A percentile compares a stretch with the other conserved stretches of the same genome.
These are phyloP conservation scores for Cyberlindnera xishuangbannaensis DNA, from an alignment of 805 yeast genomes.

Conservation along the genomic window DNA sequence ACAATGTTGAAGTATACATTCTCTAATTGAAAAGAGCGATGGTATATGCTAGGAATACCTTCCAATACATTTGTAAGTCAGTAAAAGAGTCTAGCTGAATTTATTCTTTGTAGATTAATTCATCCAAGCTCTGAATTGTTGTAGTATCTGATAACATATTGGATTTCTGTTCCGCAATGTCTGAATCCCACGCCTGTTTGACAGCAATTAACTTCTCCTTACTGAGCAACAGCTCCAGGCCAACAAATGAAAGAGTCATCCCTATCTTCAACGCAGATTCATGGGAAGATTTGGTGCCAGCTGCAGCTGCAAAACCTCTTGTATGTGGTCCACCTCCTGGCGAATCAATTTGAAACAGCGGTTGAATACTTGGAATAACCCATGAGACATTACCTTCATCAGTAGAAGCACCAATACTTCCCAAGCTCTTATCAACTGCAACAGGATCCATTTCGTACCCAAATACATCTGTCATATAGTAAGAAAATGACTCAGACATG, in stretches of 20 bases:
- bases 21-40: too few relatives aligned
- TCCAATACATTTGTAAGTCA: too few relatives aligned
- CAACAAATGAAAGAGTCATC: constrained; percentile 3
- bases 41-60: too few relatives aligned
- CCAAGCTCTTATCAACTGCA: constrained; percentile 1
- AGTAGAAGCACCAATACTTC: constrained; percentile 6
- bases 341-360: constrained; percentile 3
- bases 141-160: not conserved
- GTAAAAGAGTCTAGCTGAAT: too few relatives aligned
- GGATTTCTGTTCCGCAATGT: constrained; percentile 1
- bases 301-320: constrained; percentile 5
- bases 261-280: constrained; percentile 8
- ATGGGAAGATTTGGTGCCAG: constrained; percentile 3
- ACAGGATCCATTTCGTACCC: constrained; percentile 2
- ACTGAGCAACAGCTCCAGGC: constrained; percentile 4
- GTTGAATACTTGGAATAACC: constrained; percentile 8
- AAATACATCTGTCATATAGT: constrained; percentile 2
- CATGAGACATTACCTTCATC: constrained; percentile 11
- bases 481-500: not conserved
- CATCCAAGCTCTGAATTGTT: not conserved
- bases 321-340: constrained; percentile 7
- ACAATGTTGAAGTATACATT: too few relatives aligned
- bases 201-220: constrained; percentile 5
- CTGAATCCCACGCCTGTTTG: constrained; percentile 5
- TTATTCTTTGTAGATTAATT: not conserved